These are phyloP conservation scores for Trametes meyenii DNA, from an alignment of 768 basidiomycete species.

Conservation along the genomic window DNA sequence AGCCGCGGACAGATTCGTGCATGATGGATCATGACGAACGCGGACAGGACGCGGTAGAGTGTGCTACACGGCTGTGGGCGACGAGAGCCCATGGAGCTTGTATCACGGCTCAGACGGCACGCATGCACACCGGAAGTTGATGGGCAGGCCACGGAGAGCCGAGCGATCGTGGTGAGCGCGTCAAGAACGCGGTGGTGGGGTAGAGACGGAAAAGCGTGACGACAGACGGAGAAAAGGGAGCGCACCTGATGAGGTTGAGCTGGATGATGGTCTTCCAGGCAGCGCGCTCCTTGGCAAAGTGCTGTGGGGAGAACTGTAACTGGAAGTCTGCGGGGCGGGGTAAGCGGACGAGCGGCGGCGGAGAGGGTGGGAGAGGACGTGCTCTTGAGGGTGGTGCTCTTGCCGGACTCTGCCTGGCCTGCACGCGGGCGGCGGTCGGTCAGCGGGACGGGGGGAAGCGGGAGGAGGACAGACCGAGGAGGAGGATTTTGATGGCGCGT, in stretches of 20 bases:
- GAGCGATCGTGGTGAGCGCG: no score
- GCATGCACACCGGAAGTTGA: no score
- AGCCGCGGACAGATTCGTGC: no score
- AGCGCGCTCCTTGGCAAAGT: slow-evolving; percentile 57
- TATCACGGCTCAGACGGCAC: no score
- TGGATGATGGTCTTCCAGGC: slow-evolving; percentile 70
- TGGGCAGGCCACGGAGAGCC: no score
- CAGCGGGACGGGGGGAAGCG: not conserved
- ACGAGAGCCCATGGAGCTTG: no score
- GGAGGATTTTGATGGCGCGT: slow-evolving; percentile 55
- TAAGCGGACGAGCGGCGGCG: not conserved
- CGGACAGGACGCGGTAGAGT: no score
- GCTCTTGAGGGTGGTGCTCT: slow-evolving; percentile 44
- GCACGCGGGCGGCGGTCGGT: not conserved
- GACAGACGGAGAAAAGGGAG: not conserved
- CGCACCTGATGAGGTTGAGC: slow-evolving; percentile 66
- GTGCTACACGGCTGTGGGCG: no score
- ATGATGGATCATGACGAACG: no score
- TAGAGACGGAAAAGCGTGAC: not conserved
- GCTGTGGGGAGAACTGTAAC: slow-evolving; percentile 61
- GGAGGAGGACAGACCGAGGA: slow-evolving; percentile 46
- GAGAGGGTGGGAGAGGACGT: slow-evolving; percentile 12
- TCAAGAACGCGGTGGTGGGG: not conserved
- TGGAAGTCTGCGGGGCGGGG: slow-evolving; percentile 58
- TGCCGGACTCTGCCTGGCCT: slow-evolving; percentile 67